Conservation (phyloP, 208 protist species). For the Acanthamoeba lenticulata region DNA sequence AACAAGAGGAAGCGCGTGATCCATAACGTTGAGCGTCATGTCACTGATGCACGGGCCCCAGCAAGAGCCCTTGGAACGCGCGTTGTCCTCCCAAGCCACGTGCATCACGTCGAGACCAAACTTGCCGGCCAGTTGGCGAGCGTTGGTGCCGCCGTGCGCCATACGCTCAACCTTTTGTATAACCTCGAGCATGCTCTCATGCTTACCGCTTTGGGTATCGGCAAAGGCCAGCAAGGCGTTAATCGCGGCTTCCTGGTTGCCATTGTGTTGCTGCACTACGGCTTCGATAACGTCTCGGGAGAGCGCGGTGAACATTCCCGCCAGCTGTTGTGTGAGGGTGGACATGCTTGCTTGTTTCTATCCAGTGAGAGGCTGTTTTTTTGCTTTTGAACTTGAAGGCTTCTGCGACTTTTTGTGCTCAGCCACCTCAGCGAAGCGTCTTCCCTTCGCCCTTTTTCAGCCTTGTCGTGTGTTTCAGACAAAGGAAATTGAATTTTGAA, state of each 20-base stretch:
- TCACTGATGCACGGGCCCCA: conserved; percentile 71
- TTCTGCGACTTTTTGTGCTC: too few species aligned
- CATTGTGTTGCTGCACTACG: not conserved
- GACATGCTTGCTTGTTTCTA: not conserved
- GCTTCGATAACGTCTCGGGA: not conserved
- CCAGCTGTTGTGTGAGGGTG: conserved; percentile 10
- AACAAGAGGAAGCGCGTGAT: conserved; percentile 40
- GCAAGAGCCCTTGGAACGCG: conserved; percentile 44
- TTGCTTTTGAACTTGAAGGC: too few species aligned
- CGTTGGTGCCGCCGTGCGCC: conserved; percentile 6
- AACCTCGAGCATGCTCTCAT: not conserved
- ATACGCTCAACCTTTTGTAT: conserved; percentile 41
- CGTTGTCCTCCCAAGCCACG: conserved; percentile 64
- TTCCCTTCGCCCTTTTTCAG: too few species aligned
- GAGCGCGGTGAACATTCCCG: conserved; percentile 39
- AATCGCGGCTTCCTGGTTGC: not conserved
- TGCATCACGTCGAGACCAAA: not conserved
- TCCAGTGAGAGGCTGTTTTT: not conserved
- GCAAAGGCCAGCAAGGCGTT: conserved; percentile 38
- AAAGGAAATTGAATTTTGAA: too few species aligned
- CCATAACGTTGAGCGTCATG: conserved; percentile 67
- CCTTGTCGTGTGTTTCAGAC: too few species aligned
- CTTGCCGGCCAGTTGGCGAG: not conserved
- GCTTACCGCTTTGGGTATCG: not conserved
- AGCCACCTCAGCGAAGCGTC: too few species aligned